phyloP scores from a whole-genome alignment of 345 rosid genomes.

The Gynandropsis gynandra region DNA sequence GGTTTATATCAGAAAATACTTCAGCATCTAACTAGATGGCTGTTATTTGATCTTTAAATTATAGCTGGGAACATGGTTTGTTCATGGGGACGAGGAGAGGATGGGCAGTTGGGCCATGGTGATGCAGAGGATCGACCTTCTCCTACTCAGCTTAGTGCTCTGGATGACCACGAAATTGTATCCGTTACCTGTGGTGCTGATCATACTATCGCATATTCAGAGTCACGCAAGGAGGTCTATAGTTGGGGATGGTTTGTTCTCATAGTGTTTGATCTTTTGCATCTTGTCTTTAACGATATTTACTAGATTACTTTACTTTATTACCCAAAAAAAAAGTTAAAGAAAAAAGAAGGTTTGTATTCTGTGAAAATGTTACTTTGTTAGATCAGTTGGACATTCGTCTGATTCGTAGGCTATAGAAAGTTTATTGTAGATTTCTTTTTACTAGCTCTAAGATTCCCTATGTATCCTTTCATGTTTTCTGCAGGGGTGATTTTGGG shows the following conservation, averaged over 20 bases:
- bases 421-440: too few relatives aligned
- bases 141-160: conserved; percentile 69
- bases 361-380: too few relatives aligned
- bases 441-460: not conserved
- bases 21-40: too few relatives aligned
- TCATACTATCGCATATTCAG: conserved; percentile 79
- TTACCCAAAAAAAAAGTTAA: too few relatives aligned
- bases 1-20: too few relatives aligned
- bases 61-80: conserved; percentile 86
- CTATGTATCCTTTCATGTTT: not conserved
- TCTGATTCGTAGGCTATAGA: too few relatives aligned
- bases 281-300: too few relatives aligned
- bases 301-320: too few relatives aligned
- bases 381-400: too few relatives aligned
- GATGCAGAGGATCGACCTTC: conserved; percentile 83
- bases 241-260: conserved; percentile 84
- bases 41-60: not conserved
- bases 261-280: not conserved
- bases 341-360: too few relatives aligned
- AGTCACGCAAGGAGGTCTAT: conserved; percentile 52
- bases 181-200: conserved; percentile 94
- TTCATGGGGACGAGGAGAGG: conserved; percentile 98
- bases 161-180: conserved; percentile 51
- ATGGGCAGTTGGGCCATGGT: conserved; percentile 96
- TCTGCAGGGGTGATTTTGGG: conserved; percentile 94